Conservation (phyloP, 2,329 filamentous ascomycete species). For the Aspergillus arachidicola region DNA sequence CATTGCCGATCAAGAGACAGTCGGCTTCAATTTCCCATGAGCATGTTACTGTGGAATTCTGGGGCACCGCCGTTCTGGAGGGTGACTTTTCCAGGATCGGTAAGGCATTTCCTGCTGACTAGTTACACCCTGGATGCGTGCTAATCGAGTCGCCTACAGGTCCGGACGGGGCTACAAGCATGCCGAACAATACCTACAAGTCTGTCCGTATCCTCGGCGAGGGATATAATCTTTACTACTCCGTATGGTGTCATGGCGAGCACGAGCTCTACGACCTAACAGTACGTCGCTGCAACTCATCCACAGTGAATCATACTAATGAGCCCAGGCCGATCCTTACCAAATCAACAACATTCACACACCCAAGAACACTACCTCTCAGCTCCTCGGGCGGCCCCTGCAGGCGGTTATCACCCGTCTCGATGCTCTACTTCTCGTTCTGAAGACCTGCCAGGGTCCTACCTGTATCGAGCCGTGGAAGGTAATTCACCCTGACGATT, state of each 20-base stretch:
- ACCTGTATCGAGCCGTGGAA: constrained; percentile 42
- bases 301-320: not conserved
- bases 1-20: constrained; percentile 48
- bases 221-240: constrained; percentile 43
- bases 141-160: constrained; percentile 14
- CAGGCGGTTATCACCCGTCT: constrained; percentile 29
- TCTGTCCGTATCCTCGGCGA: constrained; percentile 39
- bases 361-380: not conserved
- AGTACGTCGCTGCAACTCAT: constrained; percentile 20
- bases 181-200: constrained; percentile 45
- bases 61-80: constrained; percentile 47
- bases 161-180: constrained; percentile 17
- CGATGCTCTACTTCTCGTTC: constrained; percentile 40
- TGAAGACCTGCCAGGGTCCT: constrained; percentile 41
- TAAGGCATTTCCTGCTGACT: constrained; percentile 13
- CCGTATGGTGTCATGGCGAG: constrained; percentile 45
- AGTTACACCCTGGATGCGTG: not conserved
- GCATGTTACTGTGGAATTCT: constrained; percentile 62
- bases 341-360: constrained; percentile 39
- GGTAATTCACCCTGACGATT: constrained; percentile 34
- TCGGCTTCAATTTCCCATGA: constrained; percentile 45
- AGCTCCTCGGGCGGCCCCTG: constrained; percentile 26
- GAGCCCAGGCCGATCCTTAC: constrained; percentile 37
- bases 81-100: constrained; percentile 31
- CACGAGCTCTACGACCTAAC: constrained; percentile 45